Evolutionary conservation across 148 eudicot genomes (phyloP), one percentile per base, ranked within the genome.

Genomic region (Pouteria glomerata): DNA sequence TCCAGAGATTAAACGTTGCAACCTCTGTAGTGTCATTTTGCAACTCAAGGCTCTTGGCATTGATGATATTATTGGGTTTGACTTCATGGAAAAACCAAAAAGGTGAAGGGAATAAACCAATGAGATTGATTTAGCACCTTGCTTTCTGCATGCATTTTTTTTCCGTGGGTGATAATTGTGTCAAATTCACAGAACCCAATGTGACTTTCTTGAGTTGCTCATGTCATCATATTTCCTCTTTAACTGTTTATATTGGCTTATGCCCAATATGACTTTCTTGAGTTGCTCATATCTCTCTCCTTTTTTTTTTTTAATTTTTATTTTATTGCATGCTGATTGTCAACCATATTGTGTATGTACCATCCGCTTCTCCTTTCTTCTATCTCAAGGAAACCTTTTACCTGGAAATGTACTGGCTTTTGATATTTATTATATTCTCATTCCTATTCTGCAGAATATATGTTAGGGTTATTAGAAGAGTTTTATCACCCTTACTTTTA

Each of bases 11-110:
- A 91, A 85, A 69, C 79, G 97, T 33, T 82, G 91, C 79, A 84
- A 88, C 78, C 93, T 95, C 24, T 84, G 96, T 57, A 88, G 83
- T 80, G 98, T 91, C 74, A 87, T 95, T 70, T 79, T 95, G 81
- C 97, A 91, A 76, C 97, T 95, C 57, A 91, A 89, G 81, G 98
- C 98, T 74, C 85, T 91, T 65, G 98, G 98, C 18, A 74, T 95
- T 69, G 93, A 91, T 74, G 93, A 95, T 83, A 84, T 95, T 48
- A 63, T 84, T 69, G 91, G 89, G 72, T 95, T 95, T 76, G 96
- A 95, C 82, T 95, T 95, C 81, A 85, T 95, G 90, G 98, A 95
- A 69, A 86, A 88, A 76, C 98, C 98, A 61, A 82, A 83, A 68
- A 80, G 92, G 98, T 95, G 61, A 76, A 66, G 37, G 8, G 33